Evolutionary conservation across 2,329 filamentous ascomycete species (phyloP).

Genomic region (Coleophoma cylindrospora): DNA sequence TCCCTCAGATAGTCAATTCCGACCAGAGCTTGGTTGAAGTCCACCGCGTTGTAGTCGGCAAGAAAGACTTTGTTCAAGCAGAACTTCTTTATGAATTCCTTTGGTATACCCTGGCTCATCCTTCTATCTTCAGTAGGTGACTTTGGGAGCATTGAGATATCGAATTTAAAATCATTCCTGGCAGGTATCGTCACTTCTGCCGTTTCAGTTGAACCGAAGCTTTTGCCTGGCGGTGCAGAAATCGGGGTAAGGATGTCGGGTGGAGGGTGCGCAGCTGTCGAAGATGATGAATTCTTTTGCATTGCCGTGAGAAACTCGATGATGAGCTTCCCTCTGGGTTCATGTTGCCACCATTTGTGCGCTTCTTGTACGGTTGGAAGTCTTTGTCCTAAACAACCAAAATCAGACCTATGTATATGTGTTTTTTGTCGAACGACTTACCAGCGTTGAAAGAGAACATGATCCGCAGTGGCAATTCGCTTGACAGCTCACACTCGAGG

Average conservation of each 20-base stretch:
- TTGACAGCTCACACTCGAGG: slow-evolving; percentile 9
- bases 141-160: slow-evolving; percentile 6
- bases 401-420: background rate
- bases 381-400: slow-evolving; percentile 10
- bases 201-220: slow-evolving; percentile 1
- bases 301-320: slow-evolving; percentile 10
- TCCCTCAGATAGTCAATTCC: slow-evolving; percentile 22
- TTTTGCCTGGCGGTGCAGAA: background rate
- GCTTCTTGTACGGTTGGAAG: slow-evolving; percentile 17
- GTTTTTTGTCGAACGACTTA: slow-evolving; percentile 2
- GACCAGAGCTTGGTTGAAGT: slow-evolving; percentile 16
- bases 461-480: slow-evolving; percentile 17
- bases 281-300: slow-evolving; percentile 1
- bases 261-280: slow-evolving; percentile 3
- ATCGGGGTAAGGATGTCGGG: slow-evolving; percentile 1
- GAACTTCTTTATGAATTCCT: slow-evolving; percentile 9
- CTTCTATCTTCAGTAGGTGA: background rate
- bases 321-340: slow-evolving; percentile 14
- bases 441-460: slow-evolving; percentile 24
- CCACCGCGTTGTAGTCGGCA: slow-evolving; percentile 11
- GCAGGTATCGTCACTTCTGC: slow-evolving; percentile 12
- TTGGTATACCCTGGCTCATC: slow-evolving; percentile 10
- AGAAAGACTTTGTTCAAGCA: slow-evolving; percentile 13
- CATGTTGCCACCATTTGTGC: slow-evolving; percentile 18
- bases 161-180: slow-evolving; percentile 11